Evolutionary conservation across 2,329 filamentous ascomycete genomes (phyloP).

Genomic region (Pyricularia sp.): DNA sequence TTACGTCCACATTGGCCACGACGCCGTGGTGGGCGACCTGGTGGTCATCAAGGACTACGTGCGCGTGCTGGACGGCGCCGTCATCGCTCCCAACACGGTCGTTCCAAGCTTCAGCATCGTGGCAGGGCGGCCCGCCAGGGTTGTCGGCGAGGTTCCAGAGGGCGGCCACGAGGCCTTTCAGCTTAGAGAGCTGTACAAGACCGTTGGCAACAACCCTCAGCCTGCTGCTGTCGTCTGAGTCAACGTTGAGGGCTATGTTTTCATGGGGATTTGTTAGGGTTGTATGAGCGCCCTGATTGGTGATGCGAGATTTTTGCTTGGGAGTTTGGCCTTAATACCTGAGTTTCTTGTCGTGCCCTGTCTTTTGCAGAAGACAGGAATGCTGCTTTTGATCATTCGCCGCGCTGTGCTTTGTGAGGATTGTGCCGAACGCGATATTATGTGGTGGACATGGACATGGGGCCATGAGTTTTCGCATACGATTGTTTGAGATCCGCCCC

Average conservation of each 20-base stretch:
- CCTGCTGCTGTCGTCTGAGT: constrained; percentile 17
- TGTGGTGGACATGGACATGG: not conserved
- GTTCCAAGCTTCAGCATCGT: constrained; percentile 89
- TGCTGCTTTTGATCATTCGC: not conserved
- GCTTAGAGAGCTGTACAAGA: constrained; percentile 54
- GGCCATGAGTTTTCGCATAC: not conserved
- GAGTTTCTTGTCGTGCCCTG: not conserved
- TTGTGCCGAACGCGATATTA: not conserved
- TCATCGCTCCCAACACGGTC: constrained; percentile 82
- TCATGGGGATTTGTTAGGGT: not conserved
- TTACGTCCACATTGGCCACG: constrained; percentile 76
- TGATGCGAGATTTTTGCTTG: not conserved
- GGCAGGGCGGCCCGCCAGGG: constrained; percentile 69
- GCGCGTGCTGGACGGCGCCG: constrained; percentile 72
- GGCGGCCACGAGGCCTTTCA: constrained; percentile 58
- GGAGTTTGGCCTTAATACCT: not conserved
- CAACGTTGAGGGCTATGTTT: not conserved
- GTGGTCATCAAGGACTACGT: constrained; percentile 92
- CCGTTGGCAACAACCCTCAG: constrained; percentile 47
- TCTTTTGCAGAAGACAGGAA: not conserved
- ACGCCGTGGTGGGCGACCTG: constrained; percentile 73
- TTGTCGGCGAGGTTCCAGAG: constrained; percentile 73
- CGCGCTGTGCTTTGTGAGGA: not conserved
- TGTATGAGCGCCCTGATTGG: not conserved
- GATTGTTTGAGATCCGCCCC: no score